These are phyloP conservation scores for Musa acuminata DNA, from an alignment of 176 grass and related monocot genomes.

Conservation along the genomic window DNA sequence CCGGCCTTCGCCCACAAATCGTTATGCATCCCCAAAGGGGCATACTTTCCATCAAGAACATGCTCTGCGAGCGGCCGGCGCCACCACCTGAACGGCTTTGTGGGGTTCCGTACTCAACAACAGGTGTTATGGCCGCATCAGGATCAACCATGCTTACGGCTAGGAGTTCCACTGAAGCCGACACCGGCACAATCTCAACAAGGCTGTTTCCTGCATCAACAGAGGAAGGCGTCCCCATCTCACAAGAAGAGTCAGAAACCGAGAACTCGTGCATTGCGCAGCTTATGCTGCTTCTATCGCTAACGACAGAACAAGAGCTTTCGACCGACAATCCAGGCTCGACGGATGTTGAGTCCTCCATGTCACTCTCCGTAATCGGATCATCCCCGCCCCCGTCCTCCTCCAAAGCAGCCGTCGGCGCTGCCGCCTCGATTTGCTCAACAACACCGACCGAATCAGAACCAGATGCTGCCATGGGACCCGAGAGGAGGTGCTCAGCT, in stretches of 20 bases:
- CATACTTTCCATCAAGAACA: background rate
- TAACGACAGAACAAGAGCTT: constrained; percentile 65
- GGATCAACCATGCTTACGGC: background rate
- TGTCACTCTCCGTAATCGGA: constrained; percentile 17
- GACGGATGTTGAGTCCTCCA: constrained; percentile 10
- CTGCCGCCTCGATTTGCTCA: constrained; percentile 2
- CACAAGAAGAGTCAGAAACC: constrained; percentile 21
- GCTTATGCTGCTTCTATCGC: constrained; percentile 77
- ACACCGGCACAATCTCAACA: background rate
- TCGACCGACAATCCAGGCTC: constrained; percentile 30
- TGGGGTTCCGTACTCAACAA: background rate
- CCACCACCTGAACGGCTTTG: background rate
- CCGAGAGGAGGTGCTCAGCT: constrained; percentile 1
- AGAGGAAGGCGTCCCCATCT: constrained; percentile 17
- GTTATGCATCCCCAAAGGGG: constrained; percentile 64
- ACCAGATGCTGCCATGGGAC: constrained; percentile 25
- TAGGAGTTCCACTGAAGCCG: background rate
- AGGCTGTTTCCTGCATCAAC: background rate
- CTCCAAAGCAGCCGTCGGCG: constrained; percentile 28
- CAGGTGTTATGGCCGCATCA: background rate
- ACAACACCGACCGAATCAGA: background rate
- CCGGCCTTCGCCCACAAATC: constrained; percentile 49
- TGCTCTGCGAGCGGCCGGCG: background rate
- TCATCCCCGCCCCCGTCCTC: constrained; percentile 4
- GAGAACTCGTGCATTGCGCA: constrained; percentile 46